phyloP scores from a whole-genome alignment of 305 asterid species.

The Fraxinus sp. region DNA sequence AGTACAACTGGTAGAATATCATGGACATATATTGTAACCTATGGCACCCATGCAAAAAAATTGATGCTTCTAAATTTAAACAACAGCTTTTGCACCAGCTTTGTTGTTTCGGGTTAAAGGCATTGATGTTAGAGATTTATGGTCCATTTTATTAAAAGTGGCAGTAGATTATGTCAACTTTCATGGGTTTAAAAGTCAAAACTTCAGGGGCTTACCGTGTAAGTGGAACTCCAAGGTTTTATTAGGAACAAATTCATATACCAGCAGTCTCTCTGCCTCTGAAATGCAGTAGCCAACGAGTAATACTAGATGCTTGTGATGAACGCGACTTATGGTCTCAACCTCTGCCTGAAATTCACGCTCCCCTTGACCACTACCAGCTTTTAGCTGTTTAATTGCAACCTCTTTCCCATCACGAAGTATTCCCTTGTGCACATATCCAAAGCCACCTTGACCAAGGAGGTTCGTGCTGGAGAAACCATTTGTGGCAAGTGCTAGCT shows the following conservation, averaged over 20 bases:
- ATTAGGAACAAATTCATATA: conserved; percentile 74
- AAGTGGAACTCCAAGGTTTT: conserved; percentile 76
- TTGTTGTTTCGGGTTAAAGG: background rate
- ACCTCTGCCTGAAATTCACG: conserved; percentile 91
- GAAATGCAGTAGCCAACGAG: conserved; percentile 74
- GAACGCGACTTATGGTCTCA: conserved; percentile 65
- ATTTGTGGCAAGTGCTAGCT: conserved; percentile 64
- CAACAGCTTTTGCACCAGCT: background rate
- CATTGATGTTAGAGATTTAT: background rate
- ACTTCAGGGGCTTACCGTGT: conserved; percentile 53
- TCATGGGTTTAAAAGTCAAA: conserved; percentile 9
- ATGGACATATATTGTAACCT: background rate
- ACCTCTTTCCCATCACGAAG: conserved; percentile 65
- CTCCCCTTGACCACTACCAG: conserved; percentile 84
- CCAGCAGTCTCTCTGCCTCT: conserved; percentile 70
- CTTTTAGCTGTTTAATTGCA: conserved; percentile 71
- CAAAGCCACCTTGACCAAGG: conserved; percentile 87
- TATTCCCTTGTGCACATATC: conserved; percentile 81
- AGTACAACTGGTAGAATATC: background rate
- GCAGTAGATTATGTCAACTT: conserved; percentile 11
- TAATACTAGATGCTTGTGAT: conserved; percentile 69
- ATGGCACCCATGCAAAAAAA: background rate
- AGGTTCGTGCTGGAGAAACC: conserved; percentile 54
- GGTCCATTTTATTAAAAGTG: background rate
- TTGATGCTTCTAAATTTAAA: background rate